Conservation (phyloP, 106 monocot genomes). For the Acorus calamus region DNA sequence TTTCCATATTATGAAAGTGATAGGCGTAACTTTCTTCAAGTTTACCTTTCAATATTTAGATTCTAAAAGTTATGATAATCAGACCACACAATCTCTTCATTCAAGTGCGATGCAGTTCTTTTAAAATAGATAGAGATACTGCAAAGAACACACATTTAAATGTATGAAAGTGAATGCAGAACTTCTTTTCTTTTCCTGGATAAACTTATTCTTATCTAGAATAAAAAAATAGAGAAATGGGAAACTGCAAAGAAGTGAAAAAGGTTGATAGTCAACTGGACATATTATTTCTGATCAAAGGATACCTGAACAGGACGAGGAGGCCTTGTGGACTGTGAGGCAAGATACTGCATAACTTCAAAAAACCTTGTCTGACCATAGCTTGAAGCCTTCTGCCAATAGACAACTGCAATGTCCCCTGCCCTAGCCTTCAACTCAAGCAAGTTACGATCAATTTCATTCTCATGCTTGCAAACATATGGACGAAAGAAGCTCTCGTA, state of each 20-base stretch:
- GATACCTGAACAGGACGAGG: conserved; percentile 47
- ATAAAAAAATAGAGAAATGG: background rate
- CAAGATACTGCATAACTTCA: conserved; percentile 20
- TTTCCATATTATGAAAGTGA: no score
- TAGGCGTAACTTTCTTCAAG: no score
- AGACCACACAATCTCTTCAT: no score
- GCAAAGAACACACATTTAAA: no score
- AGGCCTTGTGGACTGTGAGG: conserved; percentile 30
- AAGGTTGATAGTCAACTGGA: background rate
- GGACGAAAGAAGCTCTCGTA: conserved; percentile 28
- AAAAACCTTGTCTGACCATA: conserved; percentile 28
- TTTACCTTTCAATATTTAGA: no score
- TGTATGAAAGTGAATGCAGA: no score
- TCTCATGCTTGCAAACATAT: conserved; percentile 27
- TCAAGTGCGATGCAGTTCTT: no score
- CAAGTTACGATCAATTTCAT: conserved; percentile 26
- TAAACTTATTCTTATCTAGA: no score
- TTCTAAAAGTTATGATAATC: no score
- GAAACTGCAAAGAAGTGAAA: background rate
- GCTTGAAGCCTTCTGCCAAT: conserved; percentile 19
- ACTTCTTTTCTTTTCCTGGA: no score
- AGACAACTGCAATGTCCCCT: conserved; percentile 14
- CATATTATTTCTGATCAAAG: background rate
- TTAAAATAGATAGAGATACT: no score
- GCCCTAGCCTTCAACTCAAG: conserved; percentile 27